A percentile compares a stretch with the other conserved stretches of the same genome.
Evolutionary conservation across 352 stramenopile species (phyloP).

Genomic region (Aphanomyces invadans): DNA sequence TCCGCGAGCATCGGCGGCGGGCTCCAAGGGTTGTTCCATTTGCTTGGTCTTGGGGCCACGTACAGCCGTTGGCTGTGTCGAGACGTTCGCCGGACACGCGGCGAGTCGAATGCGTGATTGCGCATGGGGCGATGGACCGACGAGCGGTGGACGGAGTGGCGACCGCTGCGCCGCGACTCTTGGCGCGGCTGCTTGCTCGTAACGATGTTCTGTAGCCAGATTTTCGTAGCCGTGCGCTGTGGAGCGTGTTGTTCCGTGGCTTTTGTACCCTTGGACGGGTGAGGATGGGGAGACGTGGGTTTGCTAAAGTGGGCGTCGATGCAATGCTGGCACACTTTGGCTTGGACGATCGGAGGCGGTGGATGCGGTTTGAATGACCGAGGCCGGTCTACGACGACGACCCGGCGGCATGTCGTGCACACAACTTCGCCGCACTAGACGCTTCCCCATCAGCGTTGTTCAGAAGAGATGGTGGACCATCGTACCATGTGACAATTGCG

Average conservation of each 20-base stretch:
- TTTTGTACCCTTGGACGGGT: background rate
- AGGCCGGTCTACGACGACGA: conserved; percentile 9
- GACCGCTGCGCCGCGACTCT: background rate
- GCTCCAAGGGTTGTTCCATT: conserved; percentile 5
- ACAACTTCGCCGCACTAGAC: conserved; percentile 18
- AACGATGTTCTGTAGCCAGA: conserved; percentile 4
- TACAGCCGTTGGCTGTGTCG: conserved; percentile 8
- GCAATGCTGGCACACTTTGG: conserved; percentile 4
- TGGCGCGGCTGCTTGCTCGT: background rate
- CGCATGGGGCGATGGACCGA: conserved; percentile 3
- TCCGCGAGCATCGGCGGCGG: background rate
- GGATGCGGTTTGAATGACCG: background rate
- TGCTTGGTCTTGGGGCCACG: background rate
- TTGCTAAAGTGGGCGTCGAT: conserved; percentile 11
- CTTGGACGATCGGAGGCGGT: background rate
- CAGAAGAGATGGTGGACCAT: background rate
- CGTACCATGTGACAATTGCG: conserved; percentile 23
- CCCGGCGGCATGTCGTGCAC: background rate
- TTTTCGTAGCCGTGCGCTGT: background rate
- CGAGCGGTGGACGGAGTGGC: background rate
- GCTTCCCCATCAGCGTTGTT: too few relatives aligned
- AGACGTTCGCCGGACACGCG: background rate
- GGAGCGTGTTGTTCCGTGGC: background rate
- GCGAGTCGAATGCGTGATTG: conserved; percentile 7
- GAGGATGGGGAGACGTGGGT: background rate